Percentiles rank a stretch among this genome's conserved stretches.
Conservation (phyloP, 2,329 filamentous ascomycete species). For the Trichoderma sp. region DNA sequence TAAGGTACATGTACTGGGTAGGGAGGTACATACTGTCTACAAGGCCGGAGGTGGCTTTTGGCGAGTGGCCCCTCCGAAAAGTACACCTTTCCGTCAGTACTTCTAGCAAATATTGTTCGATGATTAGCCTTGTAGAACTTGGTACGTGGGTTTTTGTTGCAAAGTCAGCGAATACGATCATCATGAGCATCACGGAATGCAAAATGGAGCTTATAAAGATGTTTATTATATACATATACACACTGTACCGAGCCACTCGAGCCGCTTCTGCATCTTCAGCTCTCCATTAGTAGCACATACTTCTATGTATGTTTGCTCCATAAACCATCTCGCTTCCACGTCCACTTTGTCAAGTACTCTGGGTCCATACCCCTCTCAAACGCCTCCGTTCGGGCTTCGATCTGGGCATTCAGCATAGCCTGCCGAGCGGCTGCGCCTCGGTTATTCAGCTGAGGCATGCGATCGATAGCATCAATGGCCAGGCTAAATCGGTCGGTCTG, state of each 20-base stretch:
- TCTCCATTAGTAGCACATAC: constrained; percentile 3
- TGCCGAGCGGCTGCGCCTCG: constrained; percentile 65
- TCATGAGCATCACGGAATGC: too few species aligned
- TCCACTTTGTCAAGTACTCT: constrained; percentile 66
- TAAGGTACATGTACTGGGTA: too few species aligned
- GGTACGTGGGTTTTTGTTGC: too few species aligned
- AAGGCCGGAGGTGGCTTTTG: too few species aligned
- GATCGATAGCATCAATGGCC: constrained; percentile 76
- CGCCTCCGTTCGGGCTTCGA: constrained; percentile 64
- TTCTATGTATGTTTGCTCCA: constrained; percentile 36
- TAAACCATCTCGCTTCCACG: constrained; percentile 58
- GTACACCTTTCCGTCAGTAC: too few species aligned
- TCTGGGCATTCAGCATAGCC: constrained; percentile 65
- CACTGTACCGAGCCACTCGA: neutral
- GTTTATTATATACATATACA: too few species aligned
- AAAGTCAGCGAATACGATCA: too few species aligned
- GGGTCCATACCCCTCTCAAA: constrained; percentile 75
- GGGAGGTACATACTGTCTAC: too few species aligned
- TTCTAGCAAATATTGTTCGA: too few species aligned
- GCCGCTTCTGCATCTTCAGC: neutral
- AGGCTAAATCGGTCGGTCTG: constrained; percentile 76
- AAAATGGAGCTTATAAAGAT: too few species aligned
- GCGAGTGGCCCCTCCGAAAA: too few species aligned
- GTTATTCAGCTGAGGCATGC: constrained; percentile 65
- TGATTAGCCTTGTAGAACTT: too few species aligned